phyloP scores from a whole-genome alignment of 2,329 filamentous ascomycete species.

The Acrocalymma vagum region DNA sequence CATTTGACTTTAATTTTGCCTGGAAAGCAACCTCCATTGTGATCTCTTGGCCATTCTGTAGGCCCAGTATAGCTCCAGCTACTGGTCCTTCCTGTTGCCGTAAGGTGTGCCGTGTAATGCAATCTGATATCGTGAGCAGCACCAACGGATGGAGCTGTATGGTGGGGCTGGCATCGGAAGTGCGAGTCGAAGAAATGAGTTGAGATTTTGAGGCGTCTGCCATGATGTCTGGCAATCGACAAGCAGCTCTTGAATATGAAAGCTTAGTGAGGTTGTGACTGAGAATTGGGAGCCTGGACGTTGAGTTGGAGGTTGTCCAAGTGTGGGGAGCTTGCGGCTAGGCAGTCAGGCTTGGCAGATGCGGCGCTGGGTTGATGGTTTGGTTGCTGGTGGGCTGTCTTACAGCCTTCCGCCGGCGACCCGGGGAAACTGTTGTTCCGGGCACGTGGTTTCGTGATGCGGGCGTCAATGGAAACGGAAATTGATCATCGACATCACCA shows the following conservation, averaged over 20 bases:
- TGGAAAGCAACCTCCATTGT: conserved; percentile 95
- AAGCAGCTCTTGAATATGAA: no score
- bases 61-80: conserved; percentile 86
- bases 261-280: neutral
- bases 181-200: conserved; percentile 53
- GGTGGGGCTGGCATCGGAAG: conserved; percentile 76
- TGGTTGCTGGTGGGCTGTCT: no score
- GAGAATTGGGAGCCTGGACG: neutral
- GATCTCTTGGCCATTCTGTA: conserved; percentile 88
- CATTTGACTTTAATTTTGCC: conserved; percentile 62
- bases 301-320: conserved; percentile 7
- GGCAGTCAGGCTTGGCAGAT: no score
- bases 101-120: conserved; percentile 89
- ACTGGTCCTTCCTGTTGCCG: conserved; percentile 79
- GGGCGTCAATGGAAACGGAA: neutral
- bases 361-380: no score
- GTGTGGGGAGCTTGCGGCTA: conserved; percentile 1
- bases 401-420: no score
- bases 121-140: conserved; percentile 95
- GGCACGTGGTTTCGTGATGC: conserved; percentile 6
- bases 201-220: conserved; percentile 47
- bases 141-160: conserved; percentile 91
- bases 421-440: no score
- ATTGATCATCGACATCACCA: conserved; percentile 4
- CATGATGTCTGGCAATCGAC: no score